A percentile compares a stretch with the other conserved stretches of the same genome.
These are phyloP conservation scores for Trematosphaeria pertusa DNA, from an alignment of 2,329 filamentous ascomycete species.

Conservation along the genomic window DNA sequence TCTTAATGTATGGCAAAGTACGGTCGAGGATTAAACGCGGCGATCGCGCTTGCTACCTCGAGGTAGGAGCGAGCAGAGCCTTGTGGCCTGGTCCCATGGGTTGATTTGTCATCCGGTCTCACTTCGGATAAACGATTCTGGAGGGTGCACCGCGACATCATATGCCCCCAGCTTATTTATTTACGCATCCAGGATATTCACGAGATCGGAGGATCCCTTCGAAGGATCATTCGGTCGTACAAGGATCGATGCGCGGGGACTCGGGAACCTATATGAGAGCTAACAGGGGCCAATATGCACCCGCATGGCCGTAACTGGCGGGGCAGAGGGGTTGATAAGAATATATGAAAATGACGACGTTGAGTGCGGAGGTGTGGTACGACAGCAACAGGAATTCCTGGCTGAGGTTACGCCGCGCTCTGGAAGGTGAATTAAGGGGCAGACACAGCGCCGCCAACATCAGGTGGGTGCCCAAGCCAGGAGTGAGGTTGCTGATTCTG, in stretches of 20 bases:
- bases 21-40: too few relatives aligned
- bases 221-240: slow-evolving; percentile 1
- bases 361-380: background rate
- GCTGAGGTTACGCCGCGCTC: background rate
- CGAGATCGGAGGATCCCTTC: background rate
- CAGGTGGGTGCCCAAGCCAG: too few relatives aligned
- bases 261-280: slow-evolving; percentile 4
- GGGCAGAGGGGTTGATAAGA: slow-evolving; percentile 7
- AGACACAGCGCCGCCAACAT: too few relatives aligned
- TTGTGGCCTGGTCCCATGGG: too few relatives aligned
- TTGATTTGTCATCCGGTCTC: too few relatives aligned
- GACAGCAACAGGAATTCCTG: background rate
- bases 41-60: too few relatives aligned
- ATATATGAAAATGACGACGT: slow-evolving; percentile 3
- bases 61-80: too few relatives aligned
- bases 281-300: slow-evolving; percentile 3
- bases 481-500: too few relatives aligned
- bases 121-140: too few relatives aligned
- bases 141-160: too few relatives aligned
- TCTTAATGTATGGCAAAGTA: too few relatives aligned
- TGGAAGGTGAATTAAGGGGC: slow-evolving; percentile 7
- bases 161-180: background rate
- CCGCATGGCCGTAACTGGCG: slow-evolving; percentile 5
- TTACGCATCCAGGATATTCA: background rate
- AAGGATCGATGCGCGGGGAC: slow-evolving; percentile 3